Evolutionary conservation across 352 stramenopile genomes (phyloP), one percentile per base, ranked within the genome.

Genomic region (Globisporangium megalacanthum): DNA sequence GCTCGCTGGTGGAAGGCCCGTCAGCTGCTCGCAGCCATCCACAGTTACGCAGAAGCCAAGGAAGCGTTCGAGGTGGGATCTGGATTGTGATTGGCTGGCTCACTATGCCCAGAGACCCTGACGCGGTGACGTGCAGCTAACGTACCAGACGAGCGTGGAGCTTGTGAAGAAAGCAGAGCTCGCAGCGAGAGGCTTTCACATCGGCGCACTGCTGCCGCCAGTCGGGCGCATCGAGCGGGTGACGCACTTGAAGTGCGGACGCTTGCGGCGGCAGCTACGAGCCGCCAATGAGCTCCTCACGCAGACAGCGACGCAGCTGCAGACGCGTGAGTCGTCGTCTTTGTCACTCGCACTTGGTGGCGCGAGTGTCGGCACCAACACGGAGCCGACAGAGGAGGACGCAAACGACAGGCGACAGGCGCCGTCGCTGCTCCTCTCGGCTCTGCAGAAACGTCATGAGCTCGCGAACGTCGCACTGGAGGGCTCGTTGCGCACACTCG

Each of bases 121-220:
- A 29, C 25, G 25, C 25, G 1, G 25, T 29, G 25, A 29, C 1
- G 22, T 19, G 6, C 29, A 83, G 29, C 14, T 35, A 1, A 52
- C 61, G 15, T 90, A 77, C 49, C 52, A 55, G 22, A 29, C 41
- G 8, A 75, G 56, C 56, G 47, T 90, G 36, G 64, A 68, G 17
- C 22, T 83, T 11, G 62, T 88, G 41, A 90, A 90, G 62, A 77
- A 71, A 22, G 77, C 72, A 10, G 80, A 90, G 52, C 39, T 86
- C 29, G 75, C 72, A 8, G 72, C 69, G 45, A 69, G 72, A 25
- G 77, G 77, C 1, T 88, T 83, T 49, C 72, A 69, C 8, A 62
- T 90, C 10, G 75, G 75, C 11, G 31, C 48, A 17, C 54, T 70
- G 17, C 58, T 90, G 11, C 80, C 79, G 1, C 77, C 79, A 6